Conservation (phyloP, 495 filamentous ascomycete genomes). For the Copromyces sp. region DNA sequence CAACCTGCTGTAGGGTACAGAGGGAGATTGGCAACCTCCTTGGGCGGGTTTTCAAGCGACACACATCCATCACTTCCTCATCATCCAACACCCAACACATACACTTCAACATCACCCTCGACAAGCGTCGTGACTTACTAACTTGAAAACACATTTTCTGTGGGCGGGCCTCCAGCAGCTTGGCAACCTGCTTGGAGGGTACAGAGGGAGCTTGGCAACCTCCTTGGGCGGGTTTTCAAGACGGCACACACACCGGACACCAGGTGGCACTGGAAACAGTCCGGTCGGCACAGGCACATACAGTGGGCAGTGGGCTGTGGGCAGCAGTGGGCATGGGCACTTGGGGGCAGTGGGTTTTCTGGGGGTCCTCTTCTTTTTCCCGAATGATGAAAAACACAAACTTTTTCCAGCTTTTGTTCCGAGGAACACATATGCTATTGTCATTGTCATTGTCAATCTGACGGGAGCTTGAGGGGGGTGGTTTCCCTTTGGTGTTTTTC, state of each 20-base stretch:
- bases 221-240: too few species aligned
- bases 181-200: too few species aligned
- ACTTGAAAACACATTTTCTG: too few species aligned
- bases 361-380: not conserved
- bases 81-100: too few species aligned
- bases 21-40: not conserved
- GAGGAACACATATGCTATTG: not conserved
- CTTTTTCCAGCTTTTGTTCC: not conserved
- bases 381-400: not conserved
- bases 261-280: not conserved
- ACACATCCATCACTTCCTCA: too few species aligned
- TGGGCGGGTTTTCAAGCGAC: not conserved
- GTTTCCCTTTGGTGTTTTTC: not conserved
- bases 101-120: too few species aligned
- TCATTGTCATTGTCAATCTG: not conserved
- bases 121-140: too few species aligned
- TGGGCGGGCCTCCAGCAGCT: too few species aligned
- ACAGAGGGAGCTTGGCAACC: too few species aligned
- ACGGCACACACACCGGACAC: not conserved
- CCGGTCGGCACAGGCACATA: not conserved
- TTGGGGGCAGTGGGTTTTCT: not conserved
- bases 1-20: too few species aligned
- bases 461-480: not conserved
- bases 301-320: not conserved
- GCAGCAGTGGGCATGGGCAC: too few species aligned